Base-by-base conservation (phyloP, 148 eudicot genomes). In the Vaccinium myrtillus region DNA sequence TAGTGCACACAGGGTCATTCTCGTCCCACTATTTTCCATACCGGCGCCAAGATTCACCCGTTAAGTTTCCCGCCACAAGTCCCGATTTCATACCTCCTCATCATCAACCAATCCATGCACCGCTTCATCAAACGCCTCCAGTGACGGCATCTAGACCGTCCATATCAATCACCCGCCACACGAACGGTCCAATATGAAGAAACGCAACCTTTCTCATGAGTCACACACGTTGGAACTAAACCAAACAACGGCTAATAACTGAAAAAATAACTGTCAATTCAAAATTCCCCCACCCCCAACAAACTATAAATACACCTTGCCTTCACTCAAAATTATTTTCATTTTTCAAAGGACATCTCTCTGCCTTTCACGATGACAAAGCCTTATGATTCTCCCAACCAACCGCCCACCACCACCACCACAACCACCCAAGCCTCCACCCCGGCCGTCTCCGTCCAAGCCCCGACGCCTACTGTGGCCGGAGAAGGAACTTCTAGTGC, bases 251-350 rank as follows among this genome's bases (percentile, higher is more conserved):
- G 79, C 56, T 67, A 25, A 0, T 77, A 77, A 77, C 79, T 50
- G 32, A 27, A 67, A 77, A 77, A 77, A n/a, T 49, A 77, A 77
- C 79, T 48, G 79, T 5, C 79, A 77, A 8, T 50, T 49, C 56
- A 77, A 70, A 70, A 70, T 8, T 70, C 32, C 12, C 75, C 75
- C 27, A 39, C 46, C 27, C 0, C 32, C 23, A 15, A 53, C 2
- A 15, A 73, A 27, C 78, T 43, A 75, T 75, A 75, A 43, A 75
- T 39, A 39, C 2, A 16, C 36, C 73, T 14, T 5, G 32, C 36
- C 16, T 25, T 27, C 73, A 2, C 73, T 67, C 32, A 67, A 23
- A 2, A 67, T 25, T 59, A 11, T 65, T 65, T 27, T 8, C 30
- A 65, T 65, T 65, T 63, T 63, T n/a, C 27, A n/a, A n/a, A 63